Conservation (phyloP, 176 grass and related monocot species). For the maize (Zea mays) region DNA sequence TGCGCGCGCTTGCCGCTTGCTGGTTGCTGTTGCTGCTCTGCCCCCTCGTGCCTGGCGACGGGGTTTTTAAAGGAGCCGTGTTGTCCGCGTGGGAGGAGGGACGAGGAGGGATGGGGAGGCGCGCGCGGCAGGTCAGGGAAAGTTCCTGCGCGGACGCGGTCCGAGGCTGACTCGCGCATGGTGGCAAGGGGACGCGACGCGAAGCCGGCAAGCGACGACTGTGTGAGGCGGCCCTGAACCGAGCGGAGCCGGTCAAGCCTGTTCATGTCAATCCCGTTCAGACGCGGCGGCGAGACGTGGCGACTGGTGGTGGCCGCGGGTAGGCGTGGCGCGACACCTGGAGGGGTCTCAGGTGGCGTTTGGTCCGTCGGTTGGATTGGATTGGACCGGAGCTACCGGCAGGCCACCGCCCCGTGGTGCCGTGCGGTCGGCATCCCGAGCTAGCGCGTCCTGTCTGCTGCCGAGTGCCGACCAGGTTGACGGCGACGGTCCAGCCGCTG, state of each 20-base stretch:
- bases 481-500: too few relatives aligned
- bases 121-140: constrained; percentile 32
- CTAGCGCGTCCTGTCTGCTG: too few relatives aligned
- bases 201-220: neutral
- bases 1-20: neutral
- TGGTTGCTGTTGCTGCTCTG: neutral
- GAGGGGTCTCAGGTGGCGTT: neutral
- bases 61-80: neutral
- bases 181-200: neutral
- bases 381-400: neutral
- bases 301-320: neutral
- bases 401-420: neutral
- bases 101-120: neutral
- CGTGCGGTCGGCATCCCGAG: neutral
- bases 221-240: too few relatives aligned
- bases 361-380: neutral
- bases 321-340: neutral
- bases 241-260: too few relatives aligned
- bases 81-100: neutral
- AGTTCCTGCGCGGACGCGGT: neutral
- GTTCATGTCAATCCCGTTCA: too few relatives aligned
- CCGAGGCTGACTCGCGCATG: neutral
- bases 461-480: too few relatives aligned
- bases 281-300: neutral
- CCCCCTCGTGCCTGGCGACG: too few relatives aligned